A percentile compares a stretch with the other conserved stretches of the same genome.
These are phyloP conservation scores for Sphaceloma murrayae DNA, from an alignment of 2,329 filamentous ascomycete genomes.

Conservation along the genomic window DNA sequence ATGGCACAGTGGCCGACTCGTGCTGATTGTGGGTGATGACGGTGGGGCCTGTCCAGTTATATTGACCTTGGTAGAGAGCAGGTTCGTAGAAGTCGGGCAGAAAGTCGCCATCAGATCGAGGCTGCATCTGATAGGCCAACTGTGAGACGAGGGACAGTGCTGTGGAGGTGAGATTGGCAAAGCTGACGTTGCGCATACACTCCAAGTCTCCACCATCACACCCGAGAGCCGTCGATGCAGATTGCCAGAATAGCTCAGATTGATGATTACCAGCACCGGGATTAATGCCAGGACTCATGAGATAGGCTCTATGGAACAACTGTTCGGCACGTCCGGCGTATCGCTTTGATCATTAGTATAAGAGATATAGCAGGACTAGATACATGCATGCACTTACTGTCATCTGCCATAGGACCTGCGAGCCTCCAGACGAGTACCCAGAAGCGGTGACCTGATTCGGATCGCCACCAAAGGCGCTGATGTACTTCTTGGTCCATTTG, in stretches of 20 bases:
- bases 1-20: constrained; percentile 28
- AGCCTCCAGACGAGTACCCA: constrained; percentile 14
- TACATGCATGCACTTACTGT: not conserved
- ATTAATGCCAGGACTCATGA: constrained; percentile 25
- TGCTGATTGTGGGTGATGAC: constrained; percentile 32
- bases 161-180: constrained; percentile 26
- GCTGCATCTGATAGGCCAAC: constrained; percentile 31
- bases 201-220: constrained; percentile 25
- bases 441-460: constrained; percentile 14
- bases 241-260: constrained; percentile 28
- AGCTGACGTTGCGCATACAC: constrained; percentile 28
- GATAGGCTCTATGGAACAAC: constrained; percentile 1
- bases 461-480: constrained; percentile 16
- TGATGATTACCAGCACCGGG: constrained; percentile 32
- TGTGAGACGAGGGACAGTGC: constrained; percentile 22
- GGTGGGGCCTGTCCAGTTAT: constrained; percentile 31
- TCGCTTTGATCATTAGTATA: no score
- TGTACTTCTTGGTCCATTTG: constrained; percentile 17
- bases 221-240: constrained; percentile 28
- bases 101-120: constrained; percentile 31
- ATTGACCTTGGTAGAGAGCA: constrained; percentile 30
- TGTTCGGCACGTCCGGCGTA: not conserved
- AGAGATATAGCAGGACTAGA: not conserved
- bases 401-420: not conserved
- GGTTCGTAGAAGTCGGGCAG: constrained; percentile 32